Evolutionary conservation across 2,329 filamentous ascomycete species (phyloP), one percentile per base, ranked within the genome.

Genomic region (Rutstroemia sp.): DNA sequence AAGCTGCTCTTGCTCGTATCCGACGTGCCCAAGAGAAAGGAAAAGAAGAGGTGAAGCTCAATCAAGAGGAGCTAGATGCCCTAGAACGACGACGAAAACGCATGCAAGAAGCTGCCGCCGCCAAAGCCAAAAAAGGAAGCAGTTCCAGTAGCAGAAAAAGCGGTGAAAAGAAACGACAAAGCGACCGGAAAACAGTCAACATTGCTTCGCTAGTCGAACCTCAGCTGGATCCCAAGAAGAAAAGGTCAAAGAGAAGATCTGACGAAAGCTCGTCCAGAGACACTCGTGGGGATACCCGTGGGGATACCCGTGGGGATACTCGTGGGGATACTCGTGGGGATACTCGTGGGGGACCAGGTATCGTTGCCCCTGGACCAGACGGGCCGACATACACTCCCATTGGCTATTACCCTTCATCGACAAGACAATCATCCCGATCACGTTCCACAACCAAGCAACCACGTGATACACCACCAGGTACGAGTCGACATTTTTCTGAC

Each of bases 1-100:
- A 91, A 62, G 83, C 83, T 61, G 92, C 92, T 42, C 74, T 95
- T 71, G 83, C 85, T 65, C 86, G 89, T 63, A 95, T 96, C 68
- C 82, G 85, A 61, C 81, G 84, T 62, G 90, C 92, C 16, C 84
- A 89, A 69, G 82, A 82, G 60, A 83, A 83, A 66, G 91, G 91
- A 61, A 87, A 86, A 70, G 77, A 79, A 46, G 88, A 95, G 57
- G 89, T 96, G 56, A 87, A 86, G 69, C 79, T 97, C 61, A 90
- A 81, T 64, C 81, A 85, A 66, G 83, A 87, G 54, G 92, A 96
- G 71, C 76, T 96, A 64, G 87, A 86, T 60, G 91, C 90, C 48
- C 77, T 95, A 63, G 87, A 92, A 68, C 81, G 84, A 60, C 78
- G 80, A 65, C 75, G 80, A 60, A 81, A 83, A 69, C 81, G 85